Conservation (phyloP, 2,329 filamentous ascomycete species). For the Fusarium floridanum region DNA sequence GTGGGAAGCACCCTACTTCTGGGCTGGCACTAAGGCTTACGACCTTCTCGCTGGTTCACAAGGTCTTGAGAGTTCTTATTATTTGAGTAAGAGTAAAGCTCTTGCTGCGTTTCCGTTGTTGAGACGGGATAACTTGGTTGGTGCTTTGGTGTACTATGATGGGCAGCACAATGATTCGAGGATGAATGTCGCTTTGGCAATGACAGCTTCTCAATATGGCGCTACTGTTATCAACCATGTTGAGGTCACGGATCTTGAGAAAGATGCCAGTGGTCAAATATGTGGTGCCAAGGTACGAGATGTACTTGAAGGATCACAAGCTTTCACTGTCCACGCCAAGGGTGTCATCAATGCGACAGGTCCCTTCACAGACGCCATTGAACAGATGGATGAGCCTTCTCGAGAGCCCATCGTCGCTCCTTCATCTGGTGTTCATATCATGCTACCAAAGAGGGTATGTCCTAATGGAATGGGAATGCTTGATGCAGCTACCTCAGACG, state of each 20-base stretch:
- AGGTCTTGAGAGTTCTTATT: slow-evolving; percentile 87
- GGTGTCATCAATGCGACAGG: slow-evolving; percentile 88
- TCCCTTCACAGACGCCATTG: slow-evolving; percentile 83
- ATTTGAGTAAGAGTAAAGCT: slow-evolving; percentile 81
- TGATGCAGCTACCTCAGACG: slow-evolving; percentile 82
- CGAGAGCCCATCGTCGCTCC: slow-evolving; percentile 82
- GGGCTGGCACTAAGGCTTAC: slow-evolving; percentile 80
- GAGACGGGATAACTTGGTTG: slow-evolving; percentile 78
- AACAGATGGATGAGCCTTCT: slow-evolving; percentile 81
- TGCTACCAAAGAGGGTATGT: slow-evolving; percentile 83
- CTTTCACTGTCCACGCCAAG: slow-evolving; percentile 80
- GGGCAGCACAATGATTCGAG: slow-evolving; percentile 89
- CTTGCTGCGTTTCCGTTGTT: slow-evolving; percentile 84
- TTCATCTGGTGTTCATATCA: slow-evolving; percentile 84
- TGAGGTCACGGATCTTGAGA: slow-evolving; percentile 80
- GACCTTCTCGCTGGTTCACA: slow-evolving; percentile 85
- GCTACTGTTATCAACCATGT: slow-evolving; percentile 85
- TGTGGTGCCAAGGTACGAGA: slow-evolving; percentile 70
- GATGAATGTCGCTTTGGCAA: slow-evolving; percentile 87
- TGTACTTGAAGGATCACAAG: slow-evolving; percentile 65
- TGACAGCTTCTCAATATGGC: slow-evolving; percentile 84
- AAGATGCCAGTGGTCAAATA: slow-evolving; percentile 77
- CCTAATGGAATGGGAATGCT: slow-evolving; percentile 86
- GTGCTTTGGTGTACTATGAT: slow-evolving; percentile 88
- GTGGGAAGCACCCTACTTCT: slow-evolving; percentile 85